Percentiles rank a stretch among this genome's conserved stretches.
Conservation (phyloP, 106 monocot genomes). For the Posidonia australis region DNA sequence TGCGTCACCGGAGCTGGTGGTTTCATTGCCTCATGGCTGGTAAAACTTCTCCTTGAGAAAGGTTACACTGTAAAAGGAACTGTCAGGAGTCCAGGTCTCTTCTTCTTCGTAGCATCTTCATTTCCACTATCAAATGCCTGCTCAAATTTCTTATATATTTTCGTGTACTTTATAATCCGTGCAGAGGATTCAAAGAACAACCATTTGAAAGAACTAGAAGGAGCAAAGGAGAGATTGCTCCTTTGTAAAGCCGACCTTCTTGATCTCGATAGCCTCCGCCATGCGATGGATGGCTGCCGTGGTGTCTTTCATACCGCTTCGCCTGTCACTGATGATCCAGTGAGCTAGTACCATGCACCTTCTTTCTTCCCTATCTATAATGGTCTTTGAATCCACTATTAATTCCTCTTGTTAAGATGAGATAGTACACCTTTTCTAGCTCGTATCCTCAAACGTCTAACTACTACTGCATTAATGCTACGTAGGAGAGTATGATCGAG, state of each 20-base stretch:
- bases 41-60: slow-evolving; percentile 42
- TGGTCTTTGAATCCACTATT: too few relatives aligned
- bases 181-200: slow-evolving; percentile 22
- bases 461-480: too few relatives aligned
- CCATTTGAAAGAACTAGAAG: slow-evolving; percentile 31
- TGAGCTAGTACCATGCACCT: not conserved
- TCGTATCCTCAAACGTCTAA: too few relatives aligned
- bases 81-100: slow-evolving; percentile 4
- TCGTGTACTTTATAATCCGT: too few relatives aligned
- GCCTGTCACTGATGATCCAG: slow-evolving; percentile 41
- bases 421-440: too few relatives aligned
- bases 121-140: too few relatives aligned
- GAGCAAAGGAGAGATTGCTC: slow-evolving; percentile 27
- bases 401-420: too few relatives aligned
- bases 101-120: too few relatives aligned
- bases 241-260: slow-evolving; percentile 37
- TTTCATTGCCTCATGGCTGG: slow-evolving; percentile 60
- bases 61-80: slow-evolving; percentile 31
- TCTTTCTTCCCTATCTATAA: too few relatives aligned
- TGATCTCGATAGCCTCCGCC: slow-evolving; percentile 17
- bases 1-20: slow-evolving; percentile 20
- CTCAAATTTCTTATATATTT: too few relatives aligned
- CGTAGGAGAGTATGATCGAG: not conserved
- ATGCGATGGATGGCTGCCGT: slow-evolving; percentile 30
- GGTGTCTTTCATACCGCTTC: slow-evolving; percentile 54